Evolutionary conservation across 106 monocot species (phyloP).

Genomic region (Dioscorea dumetorum): DNA sequence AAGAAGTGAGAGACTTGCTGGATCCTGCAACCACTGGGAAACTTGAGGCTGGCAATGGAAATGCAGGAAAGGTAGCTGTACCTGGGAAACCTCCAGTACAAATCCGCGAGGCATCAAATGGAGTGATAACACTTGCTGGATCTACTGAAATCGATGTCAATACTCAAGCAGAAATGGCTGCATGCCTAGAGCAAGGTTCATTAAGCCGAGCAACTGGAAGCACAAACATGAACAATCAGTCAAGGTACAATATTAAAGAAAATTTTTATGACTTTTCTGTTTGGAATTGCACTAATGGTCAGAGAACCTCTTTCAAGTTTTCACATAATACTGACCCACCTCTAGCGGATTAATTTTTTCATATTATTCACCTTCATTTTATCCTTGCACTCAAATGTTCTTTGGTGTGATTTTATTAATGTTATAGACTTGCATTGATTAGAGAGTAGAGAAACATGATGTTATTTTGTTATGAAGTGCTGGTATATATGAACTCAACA

Average conservation of each 20-base stretch:
- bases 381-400: too few relatives aligned
- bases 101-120: constrained; percentile 96
- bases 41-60: constrained; percentile 56
- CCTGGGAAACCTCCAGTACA: constrained; percentile 89
- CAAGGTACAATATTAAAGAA: constrained; percentile 41
- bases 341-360: too few relatives aligned
- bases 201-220: constrained; percentile 93
- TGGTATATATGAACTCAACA: too few relatives aligned
- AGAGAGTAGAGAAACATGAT: too few relatives aligned
- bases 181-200: constrained; percentile 86
- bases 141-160: constrained; percentile 85
- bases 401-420: too few relatives aligned
- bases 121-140: constrained; percentile 88
- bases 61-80: constrained; percentile 43
- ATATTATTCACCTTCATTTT: too few relatives aligned
- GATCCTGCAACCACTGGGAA: constrained; percentile 51
- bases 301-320: too few relatives aligned
- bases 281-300: too few relatives aligned
- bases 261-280: too few relatives aligned
- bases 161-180: constrained; percentile 82
- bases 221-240: constrained; percentile 99
- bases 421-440: too few relatives aligned
- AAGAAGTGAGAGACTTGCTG: constrained; percentile 95
- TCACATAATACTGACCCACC: too few relatives aligned
- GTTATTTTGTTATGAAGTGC: too few relatives aligned